Evolutionary conservation across 148 eudicot species (phyloP).

Genomic region (Silene uniflora): DNA sequence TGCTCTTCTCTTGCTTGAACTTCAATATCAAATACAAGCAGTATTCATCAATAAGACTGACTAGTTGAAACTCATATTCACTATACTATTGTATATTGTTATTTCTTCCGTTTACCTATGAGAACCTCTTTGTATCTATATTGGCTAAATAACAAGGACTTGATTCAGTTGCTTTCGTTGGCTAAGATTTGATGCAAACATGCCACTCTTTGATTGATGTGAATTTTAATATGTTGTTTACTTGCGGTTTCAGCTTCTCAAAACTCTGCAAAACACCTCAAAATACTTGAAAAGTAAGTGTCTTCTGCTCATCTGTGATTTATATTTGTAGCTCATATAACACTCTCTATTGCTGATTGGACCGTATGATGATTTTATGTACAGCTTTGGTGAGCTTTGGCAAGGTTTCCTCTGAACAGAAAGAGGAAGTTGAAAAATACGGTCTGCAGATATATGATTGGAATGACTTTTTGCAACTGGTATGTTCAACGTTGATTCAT

Average conservation of each 20-base stretch:
- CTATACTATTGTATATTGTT: neutral
- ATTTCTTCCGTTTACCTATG: neutral
- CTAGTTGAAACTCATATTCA: neutral
- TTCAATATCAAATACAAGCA: neutral
- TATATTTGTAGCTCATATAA: neutral
- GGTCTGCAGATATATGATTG: conserved; percentile 68
- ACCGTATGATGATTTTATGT: conserved; percentile 5
- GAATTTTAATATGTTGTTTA: conserved; percentile 6
- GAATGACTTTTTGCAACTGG: conserved; percentile 87
- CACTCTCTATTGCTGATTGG: neutral
- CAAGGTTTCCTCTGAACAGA: conserved; percentile 59
- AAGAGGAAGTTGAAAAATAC: conserved; percentile 60
- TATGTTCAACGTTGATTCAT: conserved; percentile 27
- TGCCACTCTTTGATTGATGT: conserved; percentile 7
- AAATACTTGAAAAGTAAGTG: conserved; percentile 76
- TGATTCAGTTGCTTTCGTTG: conserved; percentile 4
- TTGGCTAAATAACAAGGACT: neutral
- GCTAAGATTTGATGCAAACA: neutral
- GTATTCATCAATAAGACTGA: neutral
- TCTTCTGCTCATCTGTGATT: conserved; percentile 3
- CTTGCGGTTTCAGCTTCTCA: conserved; percentile 63
- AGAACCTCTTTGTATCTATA: neutral
- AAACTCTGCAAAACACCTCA: conserved; percentile 58
- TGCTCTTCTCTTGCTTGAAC: neutral
- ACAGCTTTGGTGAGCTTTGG: conserved; percentile 97